phyloP scores from a whole-genome alignment of 2,329 filamentous ascomycete genomes.

The Sphaerulina vaccinii region DNA sequence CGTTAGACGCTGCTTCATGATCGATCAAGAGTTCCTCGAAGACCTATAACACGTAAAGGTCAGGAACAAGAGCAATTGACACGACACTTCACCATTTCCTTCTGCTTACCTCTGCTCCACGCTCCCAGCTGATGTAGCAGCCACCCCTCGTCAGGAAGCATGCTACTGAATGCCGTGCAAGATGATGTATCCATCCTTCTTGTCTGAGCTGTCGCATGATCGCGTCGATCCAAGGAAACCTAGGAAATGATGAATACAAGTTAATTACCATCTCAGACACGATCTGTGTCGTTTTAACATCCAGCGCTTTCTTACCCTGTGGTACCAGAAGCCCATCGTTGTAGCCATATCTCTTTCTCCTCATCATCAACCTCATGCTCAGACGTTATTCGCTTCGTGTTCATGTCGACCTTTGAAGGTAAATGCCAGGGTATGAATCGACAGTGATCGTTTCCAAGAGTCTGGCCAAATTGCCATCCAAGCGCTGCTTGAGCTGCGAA shows the following conservation, averaged over 20 bases:
- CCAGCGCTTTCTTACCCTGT: too few relatives aligned
- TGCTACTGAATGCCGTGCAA: constrained; percentile 73
- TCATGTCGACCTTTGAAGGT: constrained; percentile 58
- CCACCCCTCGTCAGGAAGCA: constrained; percentile 79
- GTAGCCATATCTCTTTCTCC: constrained; percentile 64
- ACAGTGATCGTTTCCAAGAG: constrained; percentile 62
- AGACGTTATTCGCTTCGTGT: constrained; percentile 53
- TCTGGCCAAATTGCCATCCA: constrained; percentile 63
- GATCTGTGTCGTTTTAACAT: too few relatives aligned
- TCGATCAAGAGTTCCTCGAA: constrained; percentile 76
- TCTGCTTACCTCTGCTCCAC: constrained; percentile 33
- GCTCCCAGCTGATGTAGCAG: constrained; percentile 76
- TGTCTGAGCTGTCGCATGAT: constrained; percentile 70
- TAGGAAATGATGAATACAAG: too few relatives aligned
- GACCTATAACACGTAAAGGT: constrained; percentile 66
- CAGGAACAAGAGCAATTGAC: not conserved
- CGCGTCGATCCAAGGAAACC: constrained; percentile 78
- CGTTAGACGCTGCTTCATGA: constrained; percentile 71
- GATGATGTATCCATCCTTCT: constrained; percentile 79
- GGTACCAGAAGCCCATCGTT: constrained; percentile 64
- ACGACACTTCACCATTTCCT: not conserved
- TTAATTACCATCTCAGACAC: too few relatives aligned
- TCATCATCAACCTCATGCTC: constrained; percentile 63
- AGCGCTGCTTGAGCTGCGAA: constrained; percentile 72
- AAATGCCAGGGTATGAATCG: constrained; percentile 80